phyloP scores from a whole-genome alignment of 2,329 filamentous ascomycete species.

The Penicillium polonicum region DNA sequence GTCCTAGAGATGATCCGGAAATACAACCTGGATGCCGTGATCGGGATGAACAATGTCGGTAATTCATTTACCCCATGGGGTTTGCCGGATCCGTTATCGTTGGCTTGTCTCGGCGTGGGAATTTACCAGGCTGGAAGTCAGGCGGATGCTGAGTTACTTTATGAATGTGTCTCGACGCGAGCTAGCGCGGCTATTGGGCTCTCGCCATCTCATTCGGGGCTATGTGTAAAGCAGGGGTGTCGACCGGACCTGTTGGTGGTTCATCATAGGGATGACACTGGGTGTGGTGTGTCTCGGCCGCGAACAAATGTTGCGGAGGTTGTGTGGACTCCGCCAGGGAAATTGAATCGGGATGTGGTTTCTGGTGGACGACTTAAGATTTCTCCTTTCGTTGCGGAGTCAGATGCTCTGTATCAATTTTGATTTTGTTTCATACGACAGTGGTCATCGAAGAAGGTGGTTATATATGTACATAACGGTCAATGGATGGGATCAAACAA shows the following conservation, averaged over 20 bases:
- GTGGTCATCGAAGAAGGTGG: neutral
- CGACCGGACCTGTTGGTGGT: conserved; percentile 26
- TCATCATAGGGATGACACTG: conserved; percentile 33
- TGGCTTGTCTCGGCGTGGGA: conserved; percentile 63
- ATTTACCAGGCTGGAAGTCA: conserved; percentile 67
- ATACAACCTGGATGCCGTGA: conserved; percentile 58
- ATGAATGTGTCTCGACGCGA: conserved; percentile 51
- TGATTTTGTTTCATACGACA: neutral
- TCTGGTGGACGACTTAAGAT: conserved; percentile 20
- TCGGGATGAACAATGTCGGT: conserved; percentile 70
- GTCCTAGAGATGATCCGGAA: conserved; percentile 60
- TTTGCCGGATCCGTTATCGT: conserved; percentile 61
- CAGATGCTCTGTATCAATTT: neutral
- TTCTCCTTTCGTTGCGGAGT: neutral
- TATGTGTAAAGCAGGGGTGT: conserved; percentile 13
- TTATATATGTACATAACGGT: neutral
- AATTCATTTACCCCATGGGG: conserved; percentile 74
- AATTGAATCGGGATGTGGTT: conserved; percentile 30
- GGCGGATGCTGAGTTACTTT: conserved; percentile 59
- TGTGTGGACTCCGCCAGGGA: conserved; percentile 39
- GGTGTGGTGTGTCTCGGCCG: conserved; percentile 27
- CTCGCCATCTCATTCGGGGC: neutral
- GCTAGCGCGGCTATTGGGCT: conserved; percentile 41
- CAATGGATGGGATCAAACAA: neutral
- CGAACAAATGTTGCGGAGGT: conserved; percentile 36